Base-by-base conservation (phyloP, 1,139 yeast species). In the Suhomyces taliae region DNA sequence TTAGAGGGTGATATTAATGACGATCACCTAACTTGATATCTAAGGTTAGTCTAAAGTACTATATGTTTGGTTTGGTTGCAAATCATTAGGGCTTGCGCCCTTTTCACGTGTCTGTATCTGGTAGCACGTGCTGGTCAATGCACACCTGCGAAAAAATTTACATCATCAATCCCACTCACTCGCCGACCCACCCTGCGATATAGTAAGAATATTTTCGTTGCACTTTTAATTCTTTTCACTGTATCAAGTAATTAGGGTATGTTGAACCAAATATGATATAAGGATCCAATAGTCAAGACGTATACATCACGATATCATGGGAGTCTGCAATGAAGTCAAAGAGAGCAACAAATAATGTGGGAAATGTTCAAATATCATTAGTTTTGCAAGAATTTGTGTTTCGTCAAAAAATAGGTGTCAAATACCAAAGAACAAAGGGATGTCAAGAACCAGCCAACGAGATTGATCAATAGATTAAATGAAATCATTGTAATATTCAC, bases 171-270 rank as follows among this genome's bases (percentile, higher is more conserved):
- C 44, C 35, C 43, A 15, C 35, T 29, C 44, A 12, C 46, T 32
- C 46, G 41, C 45, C 43, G 35, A 42, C 35, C 44, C 41, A 33
- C 36, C 34, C 15, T 14, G 35, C 14, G 27, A 31, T 39, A 36
- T 37, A 43, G 39, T 35, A 41, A 47, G 43, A 41, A 37, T 43
- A 39, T 45, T 48, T 48, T 45, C 43, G 44, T 14, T 37, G 35
- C 14, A 36, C 36, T 36, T 43, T 35, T 40, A 47, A 40, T 37
- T 35, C 43, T 48, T 29, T 29, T 48, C 43, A 45, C 35, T 40
- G 38, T 37, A 43, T 36, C 44, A 47, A 48, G 46, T 41, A 39
- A 51, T 52, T 48, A 55, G 56, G 48, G 60, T 57, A 57, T 57
- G 60, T 57, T 39, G 27, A 40, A 34, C 15, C 36, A n/a, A 32